Evolutionary conservation across 1,284 basidiomycete genomes (phyloP).

Genomic region (Boletellus deceptivus): DNA sequence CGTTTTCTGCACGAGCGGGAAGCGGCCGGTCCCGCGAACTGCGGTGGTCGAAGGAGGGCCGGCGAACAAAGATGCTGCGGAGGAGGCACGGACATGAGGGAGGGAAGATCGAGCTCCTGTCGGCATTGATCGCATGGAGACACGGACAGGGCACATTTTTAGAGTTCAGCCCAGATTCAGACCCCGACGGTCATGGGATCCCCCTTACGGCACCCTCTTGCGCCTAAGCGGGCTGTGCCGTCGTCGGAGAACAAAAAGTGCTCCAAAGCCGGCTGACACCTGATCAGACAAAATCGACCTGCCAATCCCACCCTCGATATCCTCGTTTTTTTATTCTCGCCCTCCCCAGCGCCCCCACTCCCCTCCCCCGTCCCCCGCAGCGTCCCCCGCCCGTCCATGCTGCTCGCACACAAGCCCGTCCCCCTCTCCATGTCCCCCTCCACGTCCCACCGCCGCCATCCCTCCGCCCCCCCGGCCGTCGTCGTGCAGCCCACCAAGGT

Average conservation of each 20-base stretch:
- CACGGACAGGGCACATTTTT: slow-evolving; percentile 13
- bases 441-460: slow-evolving; percentile 54
- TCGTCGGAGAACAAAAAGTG: slow-evolving; percentile 35
- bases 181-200: slow-evolving; percentile 18
- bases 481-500: slow-evolving; percentile 67
- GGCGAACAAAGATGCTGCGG: slow-evolving; percentile 18
- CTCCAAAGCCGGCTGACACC: slow-evolving; percentile 34
- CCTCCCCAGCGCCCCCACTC: slow-evolving; percentile 11
- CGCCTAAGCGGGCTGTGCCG: slow-evolving; percentile 31
- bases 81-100: slow-evolving; percentile 16
- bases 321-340: slow-evolving; percentile 30
- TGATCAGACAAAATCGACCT: slow-evolving; percentile 28
- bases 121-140: slow-evolving; percentile 15
- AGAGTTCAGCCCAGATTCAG: slow-evolving; percentile 28
- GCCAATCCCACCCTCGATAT: slow-evolving; percentile 28
- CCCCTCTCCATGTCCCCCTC: slow-evolving; percentile 35
- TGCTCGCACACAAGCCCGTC: slow-evolving; percentile 62
- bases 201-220: slow-evolving; percentile 19
- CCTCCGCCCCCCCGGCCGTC: slow-evolving; percentile 65
- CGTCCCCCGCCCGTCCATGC: slow-evolving; percentile 42
- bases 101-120: slow-evolving; percentile 20
- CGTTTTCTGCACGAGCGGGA: not conserved
- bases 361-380: not conserved
- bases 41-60: not conserved
- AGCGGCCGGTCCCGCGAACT: slow-evolving; percentile 19